Evolutionary conservation across 2,329 filamentous ascomycete species (phyloP).

Genomic region (Pseudocercospora vitis): DNA sequence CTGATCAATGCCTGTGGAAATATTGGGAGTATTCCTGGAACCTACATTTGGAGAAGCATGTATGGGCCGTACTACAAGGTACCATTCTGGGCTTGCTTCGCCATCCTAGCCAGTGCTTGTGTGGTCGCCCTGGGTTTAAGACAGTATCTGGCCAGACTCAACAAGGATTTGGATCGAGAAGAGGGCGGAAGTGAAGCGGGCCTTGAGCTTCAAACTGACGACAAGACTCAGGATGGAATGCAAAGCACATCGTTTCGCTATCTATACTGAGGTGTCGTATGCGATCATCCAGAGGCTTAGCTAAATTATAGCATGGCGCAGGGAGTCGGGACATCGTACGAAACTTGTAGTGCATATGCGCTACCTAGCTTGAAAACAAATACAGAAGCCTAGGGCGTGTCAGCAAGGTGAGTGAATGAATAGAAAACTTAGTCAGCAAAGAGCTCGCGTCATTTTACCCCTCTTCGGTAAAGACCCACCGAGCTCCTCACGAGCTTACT

Average conservation of each 20-base stretch:
- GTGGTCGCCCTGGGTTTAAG: slow-evolving; percentile 2
- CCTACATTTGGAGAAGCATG: slow-evolving; percentile 17
- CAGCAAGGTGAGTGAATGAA: slow-evolving; percentile 6
- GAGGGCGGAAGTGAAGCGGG: not conserved
- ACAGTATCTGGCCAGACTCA: slow-evolving; percentile 10
- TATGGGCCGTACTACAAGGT: slow-evolving; percentile 15
- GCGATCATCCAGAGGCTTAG: no score
- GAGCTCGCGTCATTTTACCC: not conserved
- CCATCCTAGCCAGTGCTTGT: slow-evolving; percentile 8
- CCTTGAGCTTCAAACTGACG: slow-evolving; percentile 12
- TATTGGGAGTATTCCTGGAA: slow-evolving; percentile 18
- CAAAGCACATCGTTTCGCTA: slow-evolving; percentile 10
- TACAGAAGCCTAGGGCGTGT: no score
- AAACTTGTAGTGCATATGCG: no score
- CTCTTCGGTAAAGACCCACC: slow-evolving; percentile 1
- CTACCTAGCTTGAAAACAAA: no score
- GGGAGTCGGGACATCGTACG: no score
- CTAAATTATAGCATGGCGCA: no score
- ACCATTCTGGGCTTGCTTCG: slow-evolving; percentile 15
- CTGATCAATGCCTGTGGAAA: slow-evolving; percentile 30
- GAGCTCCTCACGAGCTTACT: slow-evolving; percentile 5
- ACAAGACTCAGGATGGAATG: not conserved
- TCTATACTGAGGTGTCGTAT: not conserved
- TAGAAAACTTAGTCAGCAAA: not conserved
- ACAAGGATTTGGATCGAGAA: slow-evolving; percentile 10